Evolutionary conservation across 306 rosid species (phyloP), one percentile per base, ranked within the genome.

Genomic region (Pterocarpus macrocarpus): DNA sequence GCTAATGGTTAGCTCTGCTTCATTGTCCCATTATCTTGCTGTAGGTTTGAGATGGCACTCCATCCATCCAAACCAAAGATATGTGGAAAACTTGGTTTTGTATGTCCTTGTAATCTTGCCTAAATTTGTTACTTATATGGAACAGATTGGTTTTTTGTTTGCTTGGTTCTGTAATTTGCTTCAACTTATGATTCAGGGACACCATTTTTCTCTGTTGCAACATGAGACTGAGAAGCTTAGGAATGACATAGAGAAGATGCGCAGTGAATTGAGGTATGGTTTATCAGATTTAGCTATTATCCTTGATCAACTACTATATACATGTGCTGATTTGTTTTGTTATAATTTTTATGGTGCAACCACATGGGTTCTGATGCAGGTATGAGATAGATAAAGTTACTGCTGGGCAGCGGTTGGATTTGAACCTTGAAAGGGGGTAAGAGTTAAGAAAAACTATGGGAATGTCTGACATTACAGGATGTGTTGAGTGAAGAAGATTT

Each of bases 391-490:
- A 95, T 75, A 93, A 93, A 89, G 94, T 95, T 70, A 93, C 97
- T 15, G 97, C 98, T 22, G 98, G 98, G 63, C 98, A 95, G 84
- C 89, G 98, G 64, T 82, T 95, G 86, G 99, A 95, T 87, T 89
- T 95, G 89, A 95, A 93, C 89, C 99, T 95, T 49, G 99, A 95
- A 78, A 91, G 91, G 69, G 99, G 98, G 99, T 95, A 86, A 82
- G 89, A 58, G n/a, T 47, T 45, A 12, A 34, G 76, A 59, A 76
- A 22, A 22, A 22, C 28, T 22, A 22, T 22, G 28, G 28, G 28
- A 22, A 22, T 22, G 28, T 22, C 28, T 22, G 28, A 22, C 28
- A 22, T 22, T 22, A 22, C 28, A 22, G 28, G 1, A 1, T 22
- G 28, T 22, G 28, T 22, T 22, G 28, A 22, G 28, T 22, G 28